A percentile compares a stretch with the other conserved stretches of the same genome.
These are phyloP conservation scores for Salix caprea DNA, from an alignment of 345 rosid species.

Conservation along the genomic window DNA sequence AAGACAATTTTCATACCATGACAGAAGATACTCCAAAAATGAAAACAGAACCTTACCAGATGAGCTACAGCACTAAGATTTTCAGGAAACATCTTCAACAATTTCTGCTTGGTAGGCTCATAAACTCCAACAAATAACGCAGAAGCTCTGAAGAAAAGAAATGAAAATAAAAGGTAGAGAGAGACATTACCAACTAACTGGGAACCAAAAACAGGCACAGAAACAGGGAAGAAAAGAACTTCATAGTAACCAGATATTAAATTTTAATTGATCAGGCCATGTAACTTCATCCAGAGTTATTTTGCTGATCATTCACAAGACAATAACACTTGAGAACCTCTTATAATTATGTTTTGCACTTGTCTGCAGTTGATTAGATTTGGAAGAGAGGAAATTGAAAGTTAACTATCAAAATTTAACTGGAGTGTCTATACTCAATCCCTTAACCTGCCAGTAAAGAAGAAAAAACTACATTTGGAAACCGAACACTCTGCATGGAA, in stretches of 20 bases:
- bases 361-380: background rate
- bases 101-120: slow-evolving; percentile 89
- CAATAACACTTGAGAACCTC: background rate
- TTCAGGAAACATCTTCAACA: slow-evolving; percentile 72
- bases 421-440: too few species aligned
- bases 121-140: slow-evolving; percentile 92
- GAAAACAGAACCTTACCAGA: slow-evolving; percentile 42
- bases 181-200: slow-evolving; percentile 7
- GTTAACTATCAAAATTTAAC: too few species aligned
- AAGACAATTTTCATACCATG: background rate
- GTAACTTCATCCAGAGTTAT: background rate
- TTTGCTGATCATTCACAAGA: background rate
- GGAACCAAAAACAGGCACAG: background rate
- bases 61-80: slow-evolving; percentile 84
- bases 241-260: background rate
- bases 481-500: background rate
- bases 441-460: background rate
- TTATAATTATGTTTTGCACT: background rate
- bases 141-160: slow-evolving; percentile 59
- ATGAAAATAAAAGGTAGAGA: background rate
- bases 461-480: background rate
- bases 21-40: background rate
- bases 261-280: background rate
- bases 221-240: too few species aligned
- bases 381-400: background rate